Evolutionary conservation across 2,329 filamentous ascomycete genomes (phyloP), one percentile per base, ranked within the genome.

Genomic region (Penicillium sp.): DNA sequence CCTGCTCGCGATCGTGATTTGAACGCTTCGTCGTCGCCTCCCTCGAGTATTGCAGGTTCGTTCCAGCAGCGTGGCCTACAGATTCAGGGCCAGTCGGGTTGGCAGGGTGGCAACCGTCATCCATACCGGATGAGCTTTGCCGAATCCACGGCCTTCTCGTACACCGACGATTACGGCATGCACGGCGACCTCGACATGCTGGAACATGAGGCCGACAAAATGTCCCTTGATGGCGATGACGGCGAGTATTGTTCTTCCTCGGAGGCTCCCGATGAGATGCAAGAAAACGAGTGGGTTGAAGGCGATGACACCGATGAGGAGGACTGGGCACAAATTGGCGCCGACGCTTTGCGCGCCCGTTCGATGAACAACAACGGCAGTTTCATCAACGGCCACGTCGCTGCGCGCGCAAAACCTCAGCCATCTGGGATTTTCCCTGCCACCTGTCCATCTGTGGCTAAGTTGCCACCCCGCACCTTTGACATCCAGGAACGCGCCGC

Each of bases 271-370:
- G 88, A 87, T 59, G 81, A 86, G 60, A 79, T 81, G 74, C 77
- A 87, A 79, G 86, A 87, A 67, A 89, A 91, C 66, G 89, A 96
- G 70, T 86, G 90, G 60, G 88, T 89, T 64, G 91, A 97, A 49
- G 89, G 89, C 66, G 91, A 96, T 70, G 84, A 90, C 59, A 97
- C 94, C 25, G 94, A 97, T 72, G 91, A 97, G 72, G 93, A 97
- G 76, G 93, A 97, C 76, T 97, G 93, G 93, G 91, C 90, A 47
- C 86, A 89, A 52, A 89, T 96, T 61, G 93, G 92, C 54, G 91
- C 93, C 31, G 91, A 89, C 54, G 90, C 91, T 64, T 83, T 97
- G 66, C 87, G 93, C 77, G 87, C 82, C 75, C 84, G 77, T 78
- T 86, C 75, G 70, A 78, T 78, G 67, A 80, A 73, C 75, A 80